Evolutionary conservation across 192 early-diverging fungal genomes (phyloP).

Genomic region (Entomortierella parvispora): DNA sequence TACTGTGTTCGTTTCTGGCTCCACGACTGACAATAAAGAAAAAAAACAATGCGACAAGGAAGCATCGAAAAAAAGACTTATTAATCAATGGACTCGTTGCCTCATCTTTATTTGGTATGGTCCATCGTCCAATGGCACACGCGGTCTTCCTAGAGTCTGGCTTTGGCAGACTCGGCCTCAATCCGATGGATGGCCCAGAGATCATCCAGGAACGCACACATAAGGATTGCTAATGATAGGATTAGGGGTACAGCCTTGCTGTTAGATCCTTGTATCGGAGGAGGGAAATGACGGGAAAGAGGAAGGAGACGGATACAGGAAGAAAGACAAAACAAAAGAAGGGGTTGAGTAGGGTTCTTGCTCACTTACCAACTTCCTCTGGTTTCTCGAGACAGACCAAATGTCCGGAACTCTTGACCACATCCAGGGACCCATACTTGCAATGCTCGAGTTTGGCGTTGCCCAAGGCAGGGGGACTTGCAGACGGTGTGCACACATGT

Average conservation of each 20-base stretch:
- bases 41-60: too few relatives aligned
- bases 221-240: conserved; percentile 11
- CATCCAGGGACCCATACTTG: conserved; percentile 18
- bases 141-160: conserved; percentile 15
- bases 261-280: too few relatives aligned
- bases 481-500: neutral
- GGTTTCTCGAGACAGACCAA: conserved; percentile 56
- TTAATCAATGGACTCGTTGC: too few relatives aligned
- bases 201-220: conserved; percentile 25
- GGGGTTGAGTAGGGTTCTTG: neutral
- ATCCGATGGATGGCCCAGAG: neutral
- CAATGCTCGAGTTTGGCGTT: conserved; percentile 13
- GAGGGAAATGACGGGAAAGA: neutral
- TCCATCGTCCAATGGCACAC: too few relatives aligned
- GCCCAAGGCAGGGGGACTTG: conserved; percentile 23
- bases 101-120: too few relatives aligned
- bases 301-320: neutral
- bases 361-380: conserved; percentile 42
- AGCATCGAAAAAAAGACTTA: too few relatives aligned
- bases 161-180: neutral
- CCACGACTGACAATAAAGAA: too few relatives aligned
- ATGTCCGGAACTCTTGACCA: conserved; percentile 49
- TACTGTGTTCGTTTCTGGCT: too few relatives aligned
- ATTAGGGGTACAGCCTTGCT: too few relatives aligned
- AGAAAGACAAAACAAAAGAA: neutral